phyloP scores from a whole-genome alignment of 148 eudicot species.

The Diospyros lotus region DNA sequence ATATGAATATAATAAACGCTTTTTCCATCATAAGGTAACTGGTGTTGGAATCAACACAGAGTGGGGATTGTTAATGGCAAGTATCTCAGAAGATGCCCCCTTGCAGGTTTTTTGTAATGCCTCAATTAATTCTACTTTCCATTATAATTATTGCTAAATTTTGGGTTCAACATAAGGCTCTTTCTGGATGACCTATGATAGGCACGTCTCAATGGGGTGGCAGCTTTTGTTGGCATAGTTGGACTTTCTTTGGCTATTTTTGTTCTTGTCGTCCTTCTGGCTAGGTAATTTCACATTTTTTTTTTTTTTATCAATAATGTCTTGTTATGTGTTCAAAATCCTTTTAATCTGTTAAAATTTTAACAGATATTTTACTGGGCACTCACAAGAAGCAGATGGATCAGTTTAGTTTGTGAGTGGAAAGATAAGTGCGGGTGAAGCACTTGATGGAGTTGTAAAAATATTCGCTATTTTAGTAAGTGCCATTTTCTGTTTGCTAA shows the following conservation, averaged over 20 bases:
- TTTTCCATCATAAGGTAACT: conserved; percentile 52
- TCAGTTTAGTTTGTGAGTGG: conserved; percentile 55
- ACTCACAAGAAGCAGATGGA: conserved; percentile 60
- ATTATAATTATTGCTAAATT: not conserved
- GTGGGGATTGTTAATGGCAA: conserved; percentile 96
- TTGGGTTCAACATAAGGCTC: not conserved
- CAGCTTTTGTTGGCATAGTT: conserved; percentile 85
- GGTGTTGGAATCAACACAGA: conserved; percentile 97
- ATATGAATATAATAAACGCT: not conserved
- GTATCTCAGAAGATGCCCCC: conserved; percentile 92
- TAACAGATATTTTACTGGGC: conserved; percentile 68
- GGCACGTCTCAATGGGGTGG: conserved; percentile 92
- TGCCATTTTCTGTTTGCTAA: conserved; percentile 9
- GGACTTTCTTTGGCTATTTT: conserved; percentile 77
- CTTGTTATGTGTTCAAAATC: not conserved
- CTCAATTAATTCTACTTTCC: not conserved
- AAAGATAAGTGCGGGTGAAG: conserved; percentile 45
- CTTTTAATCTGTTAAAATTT: conserved; percentile 4
- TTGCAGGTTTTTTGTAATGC: conserved; percentile 49
- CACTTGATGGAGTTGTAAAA: conserved; percentile 56
- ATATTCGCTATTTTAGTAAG: conserved; percentile 77
- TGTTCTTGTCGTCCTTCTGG: conserved; percentile 58
- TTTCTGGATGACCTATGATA: conserved; percentile 19
- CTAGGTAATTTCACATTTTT: conserved; percentile 43
- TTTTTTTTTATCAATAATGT: not conserved